A percentile compares a stretch with the other conserved stretches of the same genome.
Evolutionary conservation across 2,329 filamentous ascomycete species (phyloP).

Genomic region (Penicillium sp.): DNA sequence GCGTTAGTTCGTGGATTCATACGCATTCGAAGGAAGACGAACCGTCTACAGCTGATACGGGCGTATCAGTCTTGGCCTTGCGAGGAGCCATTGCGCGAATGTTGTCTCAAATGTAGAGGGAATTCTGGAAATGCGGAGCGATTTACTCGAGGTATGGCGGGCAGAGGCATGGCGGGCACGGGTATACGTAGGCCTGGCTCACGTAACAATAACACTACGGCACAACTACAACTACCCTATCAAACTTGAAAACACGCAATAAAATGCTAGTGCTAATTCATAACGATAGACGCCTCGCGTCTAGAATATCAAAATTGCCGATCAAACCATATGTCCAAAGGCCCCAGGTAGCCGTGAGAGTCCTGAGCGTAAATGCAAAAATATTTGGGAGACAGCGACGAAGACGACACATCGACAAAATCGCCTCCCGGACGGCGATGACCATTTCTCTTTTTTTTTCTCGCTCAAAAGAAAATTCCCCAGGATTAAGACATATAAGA

Average conservation of each 20-base stretch:
- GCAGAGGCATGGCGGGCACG: too few species aligned
- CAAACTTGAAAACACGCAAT: too few species aligned
- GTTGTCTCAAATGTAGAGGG: conserved; percentile 7
- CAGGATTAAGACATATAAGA: not conserved
- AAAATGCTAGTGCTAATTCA: conserved; percentile 3
- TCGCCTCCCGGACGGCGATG: conserved; percentile 20
- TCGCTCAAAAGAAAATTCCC: too few species aligned
- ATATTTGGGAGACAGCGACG: conserved; percentile 15
- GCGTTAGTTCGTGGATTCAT: not conserved
- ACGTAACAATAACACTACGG: too few species aligned
- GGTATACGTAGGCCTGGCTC: too few species aligned
- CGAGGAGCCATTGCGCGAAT: conserved; percentile 43
- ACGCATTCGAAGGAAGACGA: not conserved
- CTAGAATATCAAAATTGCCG: conserved; percentile 16
- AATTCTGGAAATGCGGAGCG: too few species aligned
- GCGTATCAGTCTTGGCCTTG: conserved; percentile 42
- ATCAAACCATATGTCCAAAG: conserved; percentile 29
- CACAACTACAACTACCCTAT: too few species aligned
- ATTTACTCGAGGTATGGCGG: too few species aligned
- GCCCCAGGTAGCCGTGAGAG: conserved; percentile 16
- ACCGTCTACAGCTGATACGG: conserved; percentile 35
- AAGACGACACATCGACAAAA: conserved; percentile 7
- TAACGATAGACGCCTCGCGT: conserved; percentile 17
- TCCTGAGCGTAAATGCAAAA: conserved; percentile 27
- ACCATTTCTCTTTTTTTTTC: conserved; percentile 1